Base-by-base conservation (phyloP, 805 yeast genomes). In the Pichia gijzeniarum region DNA sequence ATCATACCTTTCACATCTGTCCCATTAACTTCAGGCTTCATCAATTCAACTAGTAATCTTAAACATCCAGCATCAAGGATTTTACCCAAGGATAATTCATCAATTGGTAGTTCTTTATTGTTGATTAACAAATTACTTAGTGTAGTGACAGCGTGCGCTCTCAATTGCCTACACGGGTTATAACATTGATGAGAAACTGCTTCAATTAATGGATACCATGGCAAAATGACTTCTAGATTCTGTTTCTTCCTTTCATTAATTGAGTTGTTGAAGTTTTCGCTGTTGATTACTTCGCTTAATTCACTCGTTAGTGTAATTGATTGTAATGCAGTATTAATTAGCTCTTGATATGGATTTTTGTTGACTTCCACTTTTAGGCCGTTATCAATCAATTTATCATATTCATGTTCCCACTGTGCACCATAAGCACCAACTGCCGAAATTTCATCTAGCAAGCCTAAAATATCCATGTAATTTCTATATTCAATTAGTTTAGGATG, bases 111-210 rank as follows among this genome's bases (percentile, higher is more conserved):
- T 13, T 34, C 19, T 5, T 68, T 58, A 10, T 63, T 56, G 2
- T 66, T 67, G 12, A 81, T 62, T 10, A 81, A 56, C 4, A 74
- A 65, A 5, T 69, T 64, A 48, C 84, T 85, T 42, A 90, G 70
- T 0, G 76, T 62, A 18, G 72, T 71, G 35, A 88, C 63, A 0
- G 95, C 90, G 60, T 73, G 77, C 0, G 74, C 63, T 34, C 95
- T 69, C 10, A 89, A 68, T 57, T 85, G 89, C 22, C 86, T 70
- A 60, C 95, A 86, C 17, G 96, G 95, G 56, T 89, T 89, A 59
- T 84, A 74, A 60, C 96, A 85, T 61, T 90, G 96, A 56, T 85
- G 91, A 0, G 93, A 88, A 44, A 89, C 70, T 0, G 95, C 95
- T 58, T 87, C 91, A 25, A 85, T 70, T 49, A 86, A 68, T 1